phyloP scores from a whole-genome alignment of 768 basidiomycete species.

The Symmetrospora coprosmae region DNA sequence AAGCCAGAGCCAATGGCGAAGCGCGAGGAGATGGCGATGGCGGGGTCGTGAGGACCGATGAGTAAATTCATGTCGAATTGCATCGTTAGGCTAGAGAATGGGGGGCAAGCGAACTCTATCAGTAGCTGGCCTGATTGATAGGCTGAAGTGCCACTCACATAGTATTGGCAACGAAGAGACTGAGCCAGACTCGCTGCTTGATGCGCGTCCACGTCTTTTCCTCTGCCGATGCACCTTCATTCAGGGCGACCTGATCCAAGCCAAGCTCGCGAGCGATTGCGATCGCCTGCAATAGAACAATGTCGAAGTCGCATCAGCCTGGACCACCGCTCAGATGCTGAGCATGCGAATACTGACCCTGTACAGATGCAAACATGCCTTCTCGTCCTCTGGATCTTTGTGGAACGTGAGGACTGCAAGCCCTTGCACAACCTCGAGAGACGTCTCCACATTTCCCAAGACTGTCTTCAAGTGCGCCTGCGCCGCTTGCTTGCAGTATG shows the following conservation, averaged over 20 bases:
- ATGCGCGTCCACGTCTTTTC: slow-evolving; percentile 7
- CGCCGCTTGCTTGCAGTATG: slow-evolving; percentile 11
- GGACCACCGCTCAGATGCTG: not conserved
- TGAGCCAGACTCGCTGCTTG: slow-evolving; percentile 6
- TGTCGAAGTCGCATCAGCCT: not conserved
- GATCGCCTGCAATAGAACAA: slow-evolving; percentile 10
- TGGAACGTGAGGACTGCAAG: slow-evolving; percentile 8
- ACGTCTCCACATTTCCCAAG: slow-evolving; percentile 2
- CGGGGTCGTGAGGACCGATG: slow-evolving; percentile 10
- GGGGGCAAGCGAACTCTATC: too few species aligned
- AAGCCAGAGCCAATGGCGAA: slow-evolving; percentile 6
- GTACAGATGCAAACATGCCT: slow-evolving; percentile 10
- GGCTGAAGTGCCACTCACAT: slow-evolving; percentile 1
- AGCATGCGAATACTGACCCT: not conserved
- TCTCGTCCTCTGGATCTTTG: slow-evolving; percentile 17
- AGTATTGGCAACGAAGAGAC: slow-evolving; percentile 16
- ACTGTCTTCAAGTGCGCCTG: slow-evolving; percentile 9
- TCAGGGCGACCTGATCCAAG: not conserved
- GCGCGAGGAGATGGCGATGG: slow-evolving; percentile 7
- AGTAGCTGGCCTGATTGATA: too few species aligned
- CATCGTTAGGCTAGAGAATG: slow-evolving; percentile 12
- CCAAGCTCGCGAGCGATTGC: slow-evolving; percentile 12
- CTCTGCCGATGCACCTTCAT: not conserved
- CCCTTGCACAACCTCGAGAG: slow-evolving; percentile 14
- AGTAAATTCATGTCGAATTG: slow-evolving; percentile 20